Evolutionary conservation across 2,329 filamentous ascomycete genomes (phyloP), one percentile per base, ranked within the genome.

Genomic region (Colletotrichum caudatum): DNA sequence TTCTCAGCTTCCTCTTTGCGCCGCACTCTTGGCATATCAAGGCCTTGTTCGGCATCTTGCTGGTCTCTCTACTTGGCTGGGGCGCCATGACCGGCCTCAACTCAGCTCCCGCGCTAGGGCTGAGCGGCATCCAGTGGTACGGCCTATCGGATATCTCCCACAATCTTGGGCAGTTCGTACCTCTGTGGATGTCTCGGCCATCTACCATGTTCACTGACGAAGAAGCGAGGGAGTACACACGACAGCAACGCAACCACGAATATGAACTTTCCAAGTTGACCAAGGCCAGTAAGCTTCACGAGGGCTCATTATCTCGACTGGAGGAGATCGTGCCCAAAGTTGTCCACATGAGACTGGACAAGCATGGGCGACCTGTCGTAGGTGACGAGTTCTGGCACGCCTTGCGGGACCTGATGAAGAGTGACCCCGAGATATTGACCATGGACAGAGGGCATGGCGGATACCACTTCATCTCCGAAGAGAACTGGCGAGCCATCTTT

Each of bases 371-470:
- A 12, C 79, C 83, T 0, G 80, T 87, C 29, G 86, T 93, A 20
- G 81, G 87, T 0, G 83, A 88, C 33, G 85, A 89, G 3, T 92
- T 94, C 71, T 94, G 89, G 87, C 83, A 88, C 67, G 91, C 91
- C 0, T 78, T 94, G 11, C 83, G 84, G 33, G 85, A 87, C 64
- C 83, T 86, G 68, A 86, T 92, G 59, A 81, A 81, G 26, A 78
- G 81, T 1, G 87, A 88, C 54, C 81, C 81, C 2, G 80, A 81
- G 39, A 82, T 89, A 50, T 77, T 89, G 48, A 85, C 81, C 3
- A 75, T 88, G 3, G 81, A 87, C 46, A 81, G 82, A 39, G 78
- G 80, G 3, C 77, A 79, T 2, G 76, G 82, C 20, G 78, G 78
- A n/a, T 81, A 80, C 26, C 77, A 82, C 18, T 75, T 82, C 23